phyloP scores from a whole-genome alignment of 2,329 filamentous ascomycete genomes.

The Fusarium humuli region DNA sequence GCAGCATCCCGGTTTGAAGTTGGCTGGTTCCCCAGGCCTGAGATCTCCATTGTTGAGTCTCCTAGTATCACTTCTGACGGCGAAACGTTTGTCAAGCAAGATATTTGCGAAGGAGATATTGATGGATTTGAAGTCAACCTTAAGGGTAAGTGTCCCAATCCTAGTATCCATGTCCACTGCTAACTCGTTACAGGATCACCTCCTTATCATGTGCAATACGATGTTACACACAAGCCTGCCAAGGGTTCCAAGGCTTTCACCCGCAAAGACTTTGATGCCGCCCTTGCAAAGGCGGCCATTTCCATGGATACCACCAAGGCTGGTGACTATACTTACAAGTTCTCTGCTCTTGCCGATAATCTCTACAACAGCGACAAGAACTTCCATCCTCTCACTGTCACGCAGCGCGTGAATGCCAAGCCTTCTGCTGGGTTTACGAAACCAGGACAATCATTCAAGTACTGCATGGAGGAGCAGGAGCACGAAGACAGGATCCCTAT shows the following conservation, averaged over 20 bases:
- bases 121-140: conserved; percentile 87
- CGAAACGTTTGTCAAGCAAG: conserved; percentile 75
- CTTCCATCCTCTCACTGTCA: conserved; percentile 75
- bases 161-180: conserved; percentile 19
- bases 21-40: conserved; percentile 85
- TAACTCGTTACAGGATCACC: conserved; percentile 69
- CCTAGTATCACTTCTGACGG: conserved; percentile 66
- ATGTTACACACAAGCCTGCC: conserved; percentile 77
- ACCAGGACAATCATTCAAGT: conserved; percentile 93
- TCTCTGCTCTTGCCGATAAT: conserved; percentile 83
- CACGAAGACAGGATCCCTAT: conserved; percentile 91
- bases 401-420: conserved; percentile 86
- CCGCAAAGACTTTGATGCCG: conserved; percentile 80
- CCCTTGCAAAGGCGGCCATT: conserved; percentile 79
- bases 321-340: conserved; percentile 87
- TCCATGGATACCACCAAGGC: conserved; percentile 87
- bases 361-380: conserved; percentile 82
- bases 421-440: conserved; percentile 85
- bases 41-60: conserved; percentile 74
- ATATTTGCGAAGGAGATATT: conserved; percentile 94
- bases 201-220: conserved; percentile 86
- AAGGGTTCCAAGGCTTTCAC: conserved; percentile 73
- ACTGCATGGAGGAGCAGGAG: conserved; percentile 86
- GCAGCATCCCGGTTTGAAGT: conserved; percentile 81
- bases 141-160: conserved; percentile 66